A percentile compares a stretch with the other conserved stretches of the same genome.
Conservation (phyloP, 2,329 filamentous ascomycete species). For the Septoria petroselini region DNA sequence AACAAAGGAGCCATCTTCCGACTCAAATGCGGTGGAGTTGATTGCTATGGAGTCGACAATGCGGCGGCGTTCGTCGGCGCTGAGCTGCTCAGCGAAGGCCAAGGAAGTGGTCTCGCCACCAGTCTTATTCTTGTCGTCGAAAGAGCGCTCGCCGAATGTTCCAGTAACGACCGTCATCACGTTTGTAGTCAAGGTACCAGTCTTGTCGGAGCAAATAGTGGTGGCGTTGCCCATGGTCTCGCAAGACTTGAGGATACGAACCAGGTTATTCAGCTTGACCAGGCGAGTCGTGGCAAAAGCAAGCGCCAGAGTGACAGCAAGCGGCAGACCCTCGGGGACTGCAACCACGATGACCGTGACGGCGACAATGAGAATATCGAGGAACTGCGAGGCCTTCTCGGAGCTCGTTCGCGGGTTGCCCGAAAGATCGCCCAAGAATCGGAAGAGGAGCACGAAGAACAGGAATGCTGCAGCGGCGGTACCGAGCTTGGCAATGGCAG, state of each 20-base stretch:
- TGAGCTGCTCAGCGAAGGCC: conserved; percentile 55
- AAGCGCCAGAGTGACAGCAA: conserved; percentile 65
- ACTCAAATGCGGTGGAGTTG: conserved; percentile 68
- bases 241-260: conserved; percentile 64
- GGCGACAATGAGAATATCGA: conserved; percentile 61
- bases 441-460: conserved; percentile 81
- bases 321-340: conserved; percentile 62
- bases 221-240: conserved; percentile 71
- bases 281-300: conserved; percentile 66
- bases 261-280: conserved; percentile 67
- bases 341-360: conserved; percentile 67
- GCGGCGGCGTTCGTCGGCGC: conserved; percentile 52
- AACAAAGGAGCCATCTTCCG: conserved; percentile 65
- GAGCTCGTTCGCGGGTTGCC: conserved; percentile 55
- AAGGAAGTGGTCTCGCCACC: conserved; percentile 50
- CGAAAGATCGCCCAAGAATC: conserved; percentile 70
- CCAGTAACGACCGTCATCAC: conserved; percentile 75
- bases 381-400: conserved; percentile 69
- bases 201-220: conserved; percentile 78
- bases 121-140: conserved; percentile 38
- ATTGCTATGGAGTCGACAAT: conserved; percentile 62
- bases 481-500: conserved; percentile 73
- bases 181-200: conserved; percentile 70
- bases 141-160: conserved; percentile 56
- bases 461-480: conserved; percentile 73